These are phyloP conservation scores for Hirschfeldia incana DNA, from an alignment of 345 rosid genomes.

Conservation along the genomic window DNA sequence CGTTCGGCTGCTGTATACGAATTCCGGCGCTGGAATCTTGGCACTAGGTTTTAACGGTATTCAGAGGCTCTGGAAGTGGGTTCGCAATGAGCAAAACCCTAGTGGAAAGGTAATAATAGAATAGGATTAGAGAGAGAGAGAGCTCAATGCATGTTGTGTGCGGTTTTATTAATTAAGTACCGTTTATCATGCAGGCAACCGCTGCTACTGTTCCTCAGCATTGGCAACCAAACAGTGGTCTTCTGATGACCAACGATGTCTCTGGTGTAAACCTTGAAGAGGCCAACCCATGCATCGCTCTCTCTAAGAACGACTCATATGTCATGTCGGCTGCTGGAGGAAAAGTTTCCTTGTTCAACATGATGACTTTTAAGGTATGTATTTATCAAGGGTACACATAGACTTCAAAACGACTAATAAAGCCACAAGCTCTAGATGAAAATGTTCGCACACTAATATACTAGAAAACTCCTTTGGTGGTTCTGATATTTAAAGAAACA, in stretches of 20 bases:
- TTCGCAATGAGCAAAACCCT: conserved; percentile 72
- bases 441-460: not conserved
- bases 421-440: not conserved
- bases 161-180: not conserved
- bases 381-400: not conserved
- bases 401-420: not conserved
- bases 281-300: conserved; percentile 87
- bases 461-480: not conserved
- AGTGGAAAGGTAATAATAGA: conserved; percentile 64
- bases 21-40: conserved; percentile 78
- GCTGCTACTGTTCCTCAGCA: conserved; percentile 69
- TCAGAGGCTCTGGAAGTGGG: conserved; percentile 84
- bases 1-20: conserved; percentile 83
- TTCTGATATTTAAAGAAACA: not conserved
- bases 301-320: conserved; percentile 88
- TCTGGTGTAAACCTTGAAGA: conserved; percentile 78
- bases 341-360: conserved; percentile 82
- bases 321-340: conserved; percentile 96
- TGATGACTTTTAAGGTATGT: conserved; percentile 93
- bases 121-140: conserved; percentile 7
- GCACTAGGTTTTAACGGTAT: conserved; percentile 80
- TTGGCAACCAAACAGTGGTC: conserved; percentile 95
- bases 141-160: not conserved
- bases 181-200: conserved; percentile 59
- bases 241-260: conserved; percentile 79